phyloP scores from a whole-genome alignment of 176 grass and related monocot genomes.

The Cenchrus purpureus region DNA sequence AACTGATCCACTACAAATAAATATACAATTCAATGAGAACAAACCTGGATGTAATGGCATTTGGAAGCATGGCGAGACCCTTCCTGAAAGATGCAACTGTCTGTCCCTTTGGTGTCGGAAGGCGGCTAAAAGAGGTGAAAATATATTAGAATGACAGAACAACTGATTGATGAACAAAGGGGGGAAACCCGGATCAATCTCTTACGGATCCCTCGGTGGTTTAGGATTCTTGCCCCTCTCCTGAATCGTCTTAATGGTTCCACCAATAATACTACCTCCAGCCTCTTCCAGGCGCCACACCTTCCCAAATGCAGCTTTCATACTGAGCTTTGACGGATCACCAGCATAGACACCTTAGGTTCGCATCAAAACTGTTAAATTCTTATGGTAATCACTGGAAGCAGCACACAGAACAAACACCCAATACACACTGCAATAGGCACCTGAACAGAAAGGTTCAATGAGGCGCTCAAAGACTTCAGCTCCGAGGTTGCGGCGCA shows the following conservation, averaged over 20 bases:
- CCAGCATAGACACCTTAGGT: constrained; percentile 86
- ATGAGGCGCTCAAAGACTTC: constrained; percentile 97
- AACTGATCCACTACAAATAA: neutral
- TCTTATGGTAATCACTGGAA: neutral
- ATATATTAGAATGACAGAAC: constrained; percentile 18
- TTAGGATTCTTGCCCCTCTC: constrained; percentile 69
- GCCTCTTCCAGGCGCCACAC: constrained; percentile 82
- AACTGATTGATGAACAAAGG: neutral
- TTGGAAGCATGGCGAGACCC: constrained; percentile 85
- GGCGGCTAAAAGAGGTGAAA: constrained; percentile 48
- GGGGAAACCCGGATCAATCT: neutral
- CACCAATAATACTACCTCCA: constrained; percentile 90
- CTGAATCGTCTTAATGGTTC: constrained; percentile 91
- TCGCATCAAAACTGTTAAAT: neutral
- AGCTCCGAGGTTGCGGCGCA: constrained; percentile 89
- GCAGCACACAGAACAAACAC: constrained; percentile 5
- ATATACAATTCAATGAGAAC: constrained; percentile 24
- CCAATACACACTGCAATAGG: neutral
- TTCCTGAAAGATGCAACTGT: constrained; percentile 96
- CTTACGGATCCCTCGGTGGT: constrained; percentile 75
- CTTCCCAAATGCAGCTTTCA: constrained; percentile 97
- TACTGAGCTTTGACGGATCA: constrained; percentile 88
- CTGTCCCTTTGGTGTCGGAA: constrained; percentile 89
- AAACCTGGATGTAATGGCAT: constrained; percentile 89
- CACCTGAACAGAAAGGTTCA: constrained; percentile 95